These are phyloP conservation scores for Pulveroboletus sp. DNA, from an alignment of 768 basidiomycete species.

Conservation along the genomic window DNA sequence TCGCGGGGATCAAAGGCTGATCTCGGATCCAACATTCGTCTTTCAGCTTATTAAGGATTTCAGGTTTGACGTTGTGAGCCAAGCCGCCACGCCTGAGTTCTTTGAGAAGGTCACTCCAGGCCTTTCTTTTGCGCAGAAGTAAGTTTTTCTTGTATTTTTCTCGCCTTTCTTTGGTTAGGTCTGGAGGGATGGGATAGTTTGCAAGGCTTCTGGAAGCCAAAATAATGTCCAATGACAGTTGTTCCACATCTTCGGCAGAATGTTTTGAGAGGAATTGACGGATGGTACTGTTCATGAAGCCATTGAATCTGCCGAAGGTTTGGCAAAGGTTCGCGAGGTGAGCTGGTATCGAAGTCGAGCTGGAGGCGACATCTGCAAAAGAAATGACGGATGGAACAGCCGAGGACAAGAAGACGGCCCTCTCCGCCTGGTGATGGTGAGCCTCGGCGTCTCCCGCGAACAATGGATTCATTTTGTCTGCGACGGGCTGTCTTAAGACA, in stretches of 20 bases:
- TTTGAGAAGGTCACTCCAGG: slow-evolving; percentile 88
- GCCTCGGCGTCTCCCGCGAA: slow-evolving; percentile 38
- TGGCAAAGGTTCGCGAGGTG: slow-evolving; percentile 48
- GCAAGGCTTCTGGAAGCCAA: slow-evolving; percentile 57
- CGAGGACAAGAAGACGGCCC: slow-evolving; percentile 1
- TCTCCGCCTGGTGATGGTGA: slow-evolving; percentile 11
- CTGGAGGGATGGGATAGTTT: slow-evolving; percentile 39
- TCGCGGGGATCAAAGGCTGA: slow-evolving; percentile 44
- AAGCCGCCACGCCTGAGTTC: slow-evolving; percentile 82
- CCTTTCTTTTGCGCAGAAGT: slow-evolving; percentile 80
- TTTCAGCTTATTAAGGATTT: slow-evolving; percentile 54
- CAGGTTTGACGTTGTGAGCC: slow-evolving; percentile 66
- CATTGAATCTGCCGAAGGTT: slow-evolving; percentile 51
- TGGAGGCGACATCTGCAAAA: neutral
- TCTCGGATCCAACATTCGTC: slow-evolving; percentile 64
- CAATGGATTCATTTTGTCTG: slow-evolving; percentile 36
- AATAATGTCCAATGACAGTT: slow-evolving; percentile 63
- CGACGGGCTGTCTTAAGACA: slow-evolving; percentile 70
- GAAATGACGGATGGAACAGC: neutral
- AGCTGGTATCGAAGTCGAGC: slow-evolving; percentile 15
- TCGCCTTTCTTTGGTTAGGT: slow-evolving; percentile 45
- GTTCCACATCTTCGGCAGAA: slow-evolving; percentile 46
- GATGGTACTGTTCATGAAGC: slow-evolving; percentile 43
- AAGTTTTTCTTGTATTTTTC: slow-evolving; percentile 71
- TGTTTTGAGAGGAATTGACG: slow-evolving; percentile 39